Conservation (phyloP, 257 asterid genomes). For the Plectranthus barbatus region DNA sequence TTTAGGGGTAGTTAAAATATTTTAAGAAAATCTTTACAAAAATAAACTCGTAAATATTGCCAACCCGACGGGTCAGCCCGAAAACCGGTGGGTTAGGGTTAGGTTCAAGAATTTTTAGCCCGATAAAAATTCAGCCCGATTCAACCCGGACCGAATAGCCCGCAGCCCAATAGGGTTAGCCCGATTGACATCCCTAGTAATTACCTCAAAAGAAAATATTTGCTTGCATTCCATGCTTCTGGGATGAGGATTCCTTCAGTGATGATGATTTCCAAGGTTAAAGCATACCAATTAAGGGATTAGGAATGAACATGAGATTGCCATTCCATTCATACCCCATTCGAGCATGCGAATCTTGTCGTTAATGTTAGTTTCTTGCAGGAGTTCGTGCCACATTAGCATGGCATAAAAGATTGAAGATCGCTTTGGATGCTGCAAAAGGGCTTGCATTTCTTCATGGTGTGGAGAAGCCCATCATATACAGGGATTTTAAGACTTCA, state of each 20-base stretch:
- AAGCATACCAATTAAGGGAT: background rate
- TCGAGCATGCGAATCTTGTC: background rate
- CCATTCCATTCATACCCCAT: background rate
- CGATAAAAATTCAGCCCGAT: too few species aligned
- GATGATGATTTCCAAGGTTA: background rate
- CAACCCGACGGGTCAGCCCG: too few species aligned
- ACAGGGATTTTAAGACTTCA: slow-evolving; percentile 90
- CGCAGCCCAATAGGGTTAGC: too few species aligned
- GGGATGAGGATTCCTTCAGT: background rate
- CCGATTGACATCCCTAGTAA: too few species aligned
- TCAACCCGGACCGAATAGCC: too few species aligned
- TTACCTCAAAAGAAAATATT: background rate
- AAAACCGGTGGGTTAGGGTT: too few species aligned
- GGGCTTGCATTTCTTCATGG: slow-evolving; percentile 98
- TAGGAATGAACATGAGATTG: background rate
- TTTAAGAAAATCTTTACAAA: too few species aligned
- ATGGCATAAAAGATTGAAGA: slow-evolving; percentile 71
- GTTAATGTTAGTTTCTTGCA: slow-evolving; percentile 18
- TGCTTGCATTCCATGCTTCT: background rate
- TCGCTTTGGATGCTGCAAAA: slow-evolving; percentile 90
- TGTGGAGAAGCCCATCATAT: slow-evolving; percentile 79
- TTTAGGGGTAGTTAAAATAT: too few species aligned
- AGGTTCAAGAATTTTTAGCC: too few species aligned
- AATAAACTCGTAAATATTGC: too few species aligned
- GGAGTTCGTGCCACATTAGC: slow-evolving; percentile 69